These are phyloP conservation scores for Clonostachys sp. DNA, from an alignment of 2,329 filamentous ascomycete genomes.

Conservation along the genomic window DNA sequence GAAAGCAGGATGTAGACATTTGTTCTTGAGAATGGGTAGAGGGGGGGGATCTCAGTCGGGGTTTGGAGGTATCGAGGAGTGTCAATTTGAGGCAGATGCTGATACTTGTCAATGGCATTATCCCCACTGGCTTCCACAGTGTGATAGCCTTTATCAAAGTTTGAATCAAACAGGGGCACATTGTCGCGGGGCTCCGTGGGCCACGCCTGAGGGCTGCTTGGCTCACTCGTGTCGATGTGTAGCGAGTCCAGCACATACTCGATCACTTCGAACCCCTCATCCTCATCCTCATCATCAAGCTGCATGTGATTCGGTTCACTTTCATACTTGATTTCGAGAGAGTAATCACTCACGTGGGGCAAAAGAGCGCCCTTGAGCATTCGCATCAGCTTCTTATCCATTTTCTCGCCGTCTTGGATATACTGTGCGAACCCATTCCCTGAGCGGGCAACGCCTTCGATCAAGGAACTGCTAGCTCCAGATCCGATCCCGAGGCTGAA, in stretches of 20 bases:
- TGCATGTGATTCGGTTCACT: background rate
- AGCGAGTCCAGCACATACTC: slow-evolving; percentile 48
- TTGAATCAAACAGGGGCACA: slow-evolving; percentile 57
- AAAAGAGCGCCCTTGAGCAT: slow-evolving; percentile 70
- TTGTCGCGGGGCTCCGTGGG: slow-evolving; percentile 26
- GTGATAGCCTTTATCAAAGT: slow-evolving; percentile 35
- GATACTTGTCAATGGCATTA: slow-evolving; percentile 27
- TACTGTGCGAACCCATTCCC: slow-evolving; percentile 58
- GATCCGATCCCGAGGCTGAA: slow-evolving; percentile 52
- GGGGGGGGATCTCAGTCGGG: slow-evolving; percentile 55
- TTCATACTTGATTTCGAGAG: slow-evolving; percentile 56
- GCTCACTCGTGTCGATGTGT: slow-evolving; percentile 3
- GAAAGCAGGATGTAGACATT: slow-evolving; percentile 63
- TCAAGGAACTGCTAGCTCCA: slow-evolving; percentile 42
- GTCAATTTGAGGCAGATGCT: slow-evolving; percentile 45
- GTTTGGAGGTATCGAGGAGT: slow-evolving; percentile 59
- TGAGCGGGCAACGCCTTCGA: slow-evolving; percentile 48
- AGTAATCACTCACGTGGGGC: slow-evolving; percentile 61
- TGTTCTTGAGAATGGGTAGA: slow-evolving; percentile 64
- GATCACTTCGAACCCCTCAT: slow-evolving; percentile 59
- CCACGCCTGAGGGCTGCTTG: slow-evolving; percentile 5
- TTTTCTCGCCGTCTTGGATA: slow-evolving; percentile 57
- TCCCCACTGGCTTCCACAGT: slow-evolving; percentile 15
- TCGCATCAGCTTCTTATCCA: slow-evolving; percentile 64
- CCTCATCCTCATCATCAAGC: slow-evolving; percentile 5